Evolutionary conservation across 1,284 basidiomycete genomes (phyloP), one percentile per base, ranked within the genome.

Genomic region (Irpex lacteus): DNA sequence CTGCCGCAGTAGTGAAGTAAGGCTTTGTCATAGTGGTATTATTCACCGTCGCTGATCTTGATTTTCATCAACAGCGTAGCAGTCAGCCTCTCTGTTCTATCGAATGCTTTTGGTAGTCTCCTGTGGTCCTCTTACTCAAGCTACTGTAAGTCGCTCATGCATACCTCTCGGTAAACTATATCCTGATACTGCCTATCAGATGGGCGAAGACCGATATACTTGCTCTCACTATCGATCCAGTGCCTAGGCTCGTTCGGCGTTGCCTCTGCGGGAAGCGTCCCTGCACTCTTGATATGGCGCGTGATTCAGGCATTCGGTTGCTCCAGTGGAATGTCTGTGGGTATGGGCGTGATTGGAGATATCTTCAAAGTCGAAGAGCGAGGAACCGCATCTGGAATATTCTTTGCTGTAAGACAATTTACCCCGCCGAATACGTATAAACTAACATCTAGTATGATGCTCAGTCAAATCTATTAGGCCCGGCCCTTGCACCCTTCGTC

Each of bases 141-240:
- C 0, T 82, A 81, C 66, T 89, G 81, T 82, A 75, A 68, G 78
- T 72, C 6, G n/a, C 44, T 53, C 40, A 44, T 44, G 40, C 18
- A 52, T 56, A 56, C 54, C 34, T 56, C 11, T 26, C 26, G 13
- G 11, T 36, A 11, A 34, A 26, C 54, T 4, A n/a, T 36, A 21
- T 4, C 26, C 55, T 15, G 18, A 36, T 5, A 37, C 52, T 5
- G 19, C 44, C 49, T 15, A 38, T 47, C 62, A 87, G 85, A 88
- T 73, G 89, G 90, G 4, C 80, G 90, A n/a, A 78, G 82, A 55
- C 82, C 83, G 0, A 78, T 90, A 38, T 91, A 89, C 66, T 74
- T 92, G 15, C 73, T 75, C 58, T 81, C 81, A 21, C 78, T 90
- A 36, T 88, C 87, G 0, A 75, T 89, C 18, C 80, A 89, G 62